phyloP scores from a whole-genome alignment of 805 yeast genomes.

The Isabelozyma heimii region DNA sequence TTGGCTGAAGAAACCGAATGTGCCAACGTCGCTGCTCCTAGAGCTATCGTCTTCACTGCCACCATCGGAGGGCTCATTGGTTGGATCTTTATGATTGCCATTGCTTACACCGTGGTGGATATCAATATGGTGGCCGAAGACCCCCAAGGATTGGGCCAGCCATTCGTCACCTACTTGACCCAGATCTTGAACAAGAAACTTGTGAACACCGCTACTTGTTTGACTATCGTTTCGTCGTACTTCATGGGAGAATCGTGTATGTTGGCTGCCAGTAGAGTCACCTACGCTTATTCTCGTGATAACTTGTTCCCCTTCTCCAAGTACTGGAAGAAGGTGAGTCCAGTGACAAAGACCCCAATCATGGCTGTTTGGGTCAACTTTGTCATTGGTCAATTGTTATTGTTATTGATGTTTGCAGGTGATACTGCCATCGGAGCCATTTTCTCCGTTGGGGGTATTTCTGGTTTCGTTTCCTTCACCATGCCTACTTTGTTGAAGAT shows the following conservation, averaged over 20 bases:
- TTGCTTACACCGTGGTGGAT: constrained; percentile 59
- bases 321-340: constrained; percentile 48
- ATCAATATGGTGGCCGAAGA: constrained; percentile 45
- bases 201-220: constrained; percentile 33
- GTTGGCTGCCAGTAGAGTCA: constrained; percentile 65
- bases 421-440: constrained; percentile 67
- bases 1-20: constrained; percentile 70
- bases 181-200: constrained; percentile 45
- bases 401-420: constrained; percentile 61
- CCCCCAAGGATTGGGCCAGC: constrained; percentile 53
- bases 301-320: constrained; percentile 60
- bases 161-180: constrained; percentile 52
- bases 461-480: constrained; percentile 65
- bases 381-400: constrained; percentile 51
- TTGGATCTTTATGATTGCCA: constrained; percentile 55
- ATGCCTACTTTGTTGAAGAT: constrained; percentile 60
- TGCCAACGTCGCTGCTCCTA: constrained; percentile 64
- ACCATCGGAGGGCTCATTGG: constrained; percentile 55
- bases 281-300: constrained; percentile 67
- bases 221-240: constrained; percentile 39
- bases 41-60: constrained; percentile 60
- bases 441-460: constrained; percentile 70
- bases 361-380: constrained; percentile 62
- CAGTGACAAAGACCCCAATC: constrained; percentile 57
- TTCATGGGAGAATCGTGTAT: constrained; percentile 46